A percentile compares a stretch with the other conserved stretches of the same genome.
Conservation (phyloP, 2,329 filamentous ascomycete genomes). For the Monosporascus sp. region DNA sequence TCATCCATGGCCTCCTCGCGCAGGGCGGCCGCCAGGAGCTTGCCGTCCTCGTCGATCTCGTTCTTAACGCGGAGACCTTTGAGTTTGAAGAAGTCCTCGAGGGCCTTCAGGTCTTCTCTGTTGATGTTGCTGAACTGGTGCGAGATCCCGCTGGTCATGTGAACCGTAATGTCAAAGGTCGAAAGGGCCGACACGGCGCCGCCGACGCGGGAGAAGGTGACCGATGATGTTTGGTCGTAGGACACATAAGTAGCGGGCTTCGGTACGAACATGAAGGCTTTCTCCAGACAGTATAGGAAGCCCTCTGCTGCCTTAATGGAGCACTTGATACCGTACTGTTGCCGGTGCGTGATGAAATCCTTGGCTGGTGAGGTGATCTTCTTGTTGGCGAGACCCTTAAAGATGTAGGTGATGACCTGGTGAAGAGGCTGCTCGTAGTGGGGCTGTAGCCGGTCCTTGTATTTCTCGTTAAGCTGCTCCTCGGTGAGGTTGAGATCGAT, state of each 20-base stretch:
- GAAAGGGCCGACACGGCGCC: slow-evolving; percentile 89
- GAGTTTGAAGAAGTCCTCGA: slow-evolving; percentile 97
- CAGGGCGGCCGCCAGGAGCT: slow-evolving; percentile 72
- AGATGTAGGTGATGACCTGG: slow-evolving; percentile 90
- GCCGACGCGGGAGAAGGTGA: slow-evolving; percentile 93
- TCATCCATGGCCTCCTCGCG: slow-evolving; percentile 77
- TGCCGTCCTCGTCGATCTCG: slow-evolving; percentile 93
- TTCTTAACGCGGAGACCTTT: slow-evolving; percentile 97
- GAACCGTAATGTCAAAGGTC: slow-evolving; percentile 95
- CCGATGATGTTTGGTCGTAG: slow-evolving; percentile 84
- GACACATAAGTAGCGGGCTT: slow-evolving; percentile 97
- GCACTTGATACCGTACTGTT: slow-evolving; percentile 94
- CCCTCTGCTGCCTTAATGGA: slow-evolving; percentile 99
- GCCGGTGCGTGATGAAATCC: slow-evolving; percentile 90
- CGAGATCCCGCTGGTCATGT: slow-evolving; percentile 74
- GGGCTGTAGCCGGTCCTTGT: slow-evolving; percentile 80
- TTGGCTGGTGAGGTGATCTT: slow-evolving; percentile 91
- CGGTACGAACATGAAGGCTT: slow-evolving; percentile 97
- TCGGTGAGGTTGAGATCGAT: slow-evolving; percentile 96
- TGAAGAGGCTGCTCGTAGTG: slow-evolving; percentile 94
- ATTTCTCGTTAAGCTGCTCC: slow-evolving; percentile 74
- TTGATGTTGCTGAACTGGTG: slow-evolving; percentile 99
- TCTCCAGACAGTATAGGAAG: slow-evolving; percentile 93
- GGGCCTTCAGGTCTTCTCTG: slow-evolving; percentile 89
- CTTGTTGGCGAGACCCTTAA: slow-evolving; percentile 89